Evolutionary conservation across 768 basidiomycete species (phyloP), one percentile per base, ranked within the genome.

Genomic region (Cystobasidium tubakii): DNA sequence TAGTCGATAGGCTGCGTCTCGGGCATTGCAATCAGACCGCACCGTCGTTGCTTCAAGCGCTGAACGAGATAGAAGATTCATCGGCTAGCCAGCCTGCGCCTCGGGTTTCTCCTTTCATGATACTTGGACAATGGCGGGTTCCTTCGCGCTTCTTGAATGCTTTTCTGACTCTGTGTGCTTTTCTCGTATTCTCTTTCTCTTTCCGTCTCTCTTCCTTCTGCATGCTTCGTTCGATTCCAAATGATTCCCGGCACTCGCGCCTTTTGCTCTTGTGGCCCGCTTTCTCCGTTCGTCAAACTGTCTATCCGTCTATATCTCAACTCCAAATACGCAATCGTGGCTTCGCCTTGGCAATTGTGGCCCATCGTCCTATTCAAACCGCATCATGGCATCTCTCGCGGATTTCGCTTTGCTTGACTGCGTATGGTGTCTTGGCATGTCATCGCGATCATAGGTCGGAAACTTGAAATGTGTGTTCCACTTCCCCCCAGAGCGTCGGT

Each of bases 91-190:
- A 6, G 39, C 39, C 46, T 50, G 46, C 46, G 46, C 46, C 46
- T 50, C 46, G 46, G 46, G 46, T 3, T 50, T n/a, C 21, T 19
- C 7, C 12, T 50, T 50, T 39, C 15, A 39, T 15, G 46, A 17
- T 19, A 50, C 21, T 19, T 50, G n/a, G 12, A 50, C 21, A 50
- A 3, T 21, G 46, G 46, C 46, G 46, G 46, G 46, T 50, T 19
- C 21, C n/a, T 50, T 50, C 46, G 46, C 25, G 36, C 36, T 62
- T 62, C 60, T 62, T 62, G 60, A 33, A 33, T 27, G 60, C 75
- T 55, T 75, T 75, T 62, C 77, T 76, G 1, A 62, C 73, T 43
- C 75, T 75, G 60, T 53, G 77, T 74, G 46, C 46, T 39, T 50
- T n/a, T 50, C 46, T 50, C 21, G 46, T 50, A 4, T 50, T 50